Percentiles rank a stretch among this genome's conserved stretches.
Conservation (phyloP, 345 rosid genomes). For the Arabis alpina region DNA sequence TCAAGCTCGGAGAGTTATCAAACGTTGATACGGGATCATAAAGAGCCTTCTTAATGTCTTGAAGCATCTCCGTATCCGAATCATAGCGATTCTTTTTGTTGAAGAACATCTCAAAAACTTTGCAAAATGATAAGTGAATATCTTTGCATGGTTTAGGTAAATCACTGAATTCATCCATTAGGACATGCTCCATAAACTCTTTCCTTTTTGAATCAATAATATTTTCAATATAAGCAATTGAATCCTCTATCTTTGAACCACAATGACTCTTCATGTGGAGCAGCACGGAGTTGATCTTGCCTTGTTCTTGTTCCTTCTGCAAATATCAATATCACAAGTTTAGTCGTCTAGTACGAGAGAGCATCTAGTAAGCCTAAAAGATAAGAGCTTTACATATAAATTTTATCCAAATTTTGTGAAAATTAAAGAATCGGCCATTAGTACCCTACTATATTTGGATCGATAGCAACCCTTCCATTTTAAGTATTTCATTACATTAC, state of each 20-base stretch:
- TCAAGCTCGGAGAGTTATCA: background rate
- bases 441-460: background rate
- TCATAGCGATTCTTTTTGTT: constrained; percentile 52
- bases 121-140: constrained; percentile 50
- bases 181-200: constrained; percentile 48
- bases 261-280: constrained; percentile 46
- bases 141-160: constrained; percentile 47
- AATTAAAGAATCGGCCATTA: background rate
- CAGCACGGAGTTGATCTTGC: constrained; percentile 50
- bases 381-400: background rate
- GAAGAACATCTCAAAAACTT: constrained; percentile 56
- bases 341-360: constrained; percentile 10
- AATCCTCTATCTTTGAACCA: constrained; percentile 43
- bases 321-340: background rate
- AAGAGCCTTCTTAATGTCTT: constrained; percentile 60
- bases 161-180: constrained; percentile 39
- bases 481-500: too few relatives aligned
- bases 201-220: constrained; percentile 44
- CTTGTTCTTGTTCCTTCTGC: constrained; percentile 55
- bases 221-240: constrained; percentile 41
- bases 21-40: constrained; percentile 43
- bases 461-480: background rate
- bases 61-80: constrained; percentile 45
- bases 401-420: background rate
- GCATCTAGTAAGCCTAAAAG: background rate